These are phyloP conservation scores for Corynascus novoguineensis DNA, from an alignment of 495 filamentous ascomycete genomes.

Conservation along the genomic window DNA sequence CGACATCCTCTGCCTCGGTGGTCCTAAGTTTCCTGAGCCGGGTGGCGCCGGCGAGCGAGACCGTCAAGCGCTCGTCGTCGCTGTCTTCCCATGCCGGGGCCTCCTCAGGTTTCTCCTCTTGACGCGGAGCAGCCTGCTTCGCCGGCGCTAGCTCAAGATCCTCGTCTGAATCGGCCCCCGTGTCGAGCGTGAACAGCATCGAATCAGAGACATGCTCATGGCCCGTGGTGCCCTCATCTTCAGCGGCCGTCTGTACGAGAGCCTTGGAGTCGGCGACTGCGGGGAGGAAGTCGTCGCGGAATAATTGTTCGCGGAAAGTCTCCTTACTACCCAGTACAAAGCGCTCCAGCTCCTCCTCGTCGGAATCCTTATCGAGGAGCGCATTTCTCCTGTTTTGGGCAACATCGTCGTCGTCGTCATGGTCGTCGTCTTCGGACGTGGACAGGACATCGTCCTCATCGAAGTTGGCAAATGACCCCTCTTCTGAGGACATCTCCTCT, in stretches of 20 bases:
- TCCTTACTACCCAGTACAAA: conserved; percentile 79
- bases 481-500: conserved; percentile 23
- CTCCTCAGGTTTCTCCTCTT: conserved; percentile 25
- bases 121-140: background rate
- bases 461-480: conserved; percentile 32
- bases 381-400: conserved; percentile 3
- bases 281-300: conserved; percentile 35
- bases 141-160: conserved; percentile 20
- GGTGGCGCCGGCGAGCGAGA: conserved; percentile 70
- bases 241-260: conserved; percentile 23
- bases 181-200: conserved; percentile 50
- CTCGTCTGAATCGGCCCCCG: conserved; percentile 32
- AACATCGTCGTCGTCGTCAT: conserved; percentile 20
- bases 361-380: conserved; percentile 59
- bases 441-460: conserved; percentile 31
- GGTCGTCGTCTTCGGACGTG: conserved; percentile 24
- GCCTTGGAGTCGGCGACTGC: conserved; percentile 33
- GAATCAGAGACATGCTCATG: conserved; percentile 56
- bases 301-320: conserved; percentile 70
- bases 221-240: conserved; percentile 30
- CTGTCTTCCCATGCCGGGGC: conserved; percentile 84
- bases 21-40: conserved; percentile 74
- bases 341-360: conserved; percentile 77
- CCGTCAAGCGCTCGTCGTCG: conserved; percentile 80
- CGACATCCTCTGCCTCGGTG: conserved; percentile 74